These are phyloP conservation scores for Alternaria ethzedia DNA, from an alignment of 2,329 filamentous ascomycete species.

Conservation along the genomic window DNA sequence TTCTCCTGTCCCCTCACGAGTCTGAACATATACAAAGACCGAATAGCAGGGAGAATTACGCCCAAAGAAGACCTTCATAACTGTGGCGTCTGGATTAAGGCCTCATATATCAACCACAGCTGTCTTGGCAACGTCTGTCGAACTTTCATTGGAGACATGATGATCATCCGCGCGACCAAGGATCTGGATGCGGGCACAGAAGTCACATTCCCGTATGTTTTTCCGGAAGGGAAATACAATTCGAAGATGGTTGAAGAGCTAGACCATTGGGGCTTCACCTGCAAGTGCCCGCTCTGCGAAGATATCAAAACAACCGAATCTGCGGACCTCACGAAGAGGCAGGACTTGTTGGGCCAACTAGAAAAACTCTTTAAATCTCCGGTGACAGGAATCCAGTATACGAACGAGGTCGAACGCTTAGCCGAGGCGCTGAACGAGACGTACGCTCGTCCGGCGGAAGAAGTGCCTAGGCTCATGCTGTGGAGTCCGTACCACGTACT, in stretches of 20 bases:
- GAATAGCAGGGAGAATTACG: too few relatives aligned
- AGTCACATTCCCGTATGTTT: constrained; percentile 22
- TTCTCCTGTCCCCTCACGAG: constrained; percentile 49
- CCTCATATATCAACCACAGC: constrained; percentile 54
- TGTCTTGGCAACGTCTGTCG: constrained; percentile 48
- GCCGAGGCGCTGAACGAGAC: constrained; percentile 23
- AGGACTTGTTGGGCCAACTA: constrained; percentile 1
- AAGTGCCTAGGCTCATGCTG: constrained; percentile 28
- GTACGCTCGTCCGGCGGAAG: constrained; percentile 20
- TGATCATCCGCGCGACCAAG: constrained; percentile 50
- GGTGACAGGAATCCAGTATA: too few relatives aligned
- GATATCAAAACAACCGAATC: constrained; percentile 13
- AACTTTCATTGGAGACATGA: constrained; percentile 49
- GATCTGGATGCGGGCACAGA: constrained; percentile 29
- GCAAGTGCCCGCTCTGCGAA: constrained; percentile 23
- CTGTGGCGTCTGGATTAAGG: constrained; percentile 50
- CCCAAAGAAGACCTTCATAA: background rate
- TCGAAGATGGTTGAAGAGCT: too few relatives aligned
- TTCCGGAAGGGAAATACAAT: background rate
- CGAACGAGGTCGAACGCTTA: background rate
- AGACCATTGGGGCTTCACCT: constrained; percentile 26
- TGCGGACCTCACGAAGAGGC: constrained; percentile 6
- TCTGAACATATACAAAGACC: constrained; percentile 12
- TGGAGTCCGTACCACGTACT: constrained; percentile 25
- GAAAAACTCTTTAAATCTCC: background rate